Conservation (phyloP, 495 filamentous ascomycete species). For the Xylaria sp. region DNA sequence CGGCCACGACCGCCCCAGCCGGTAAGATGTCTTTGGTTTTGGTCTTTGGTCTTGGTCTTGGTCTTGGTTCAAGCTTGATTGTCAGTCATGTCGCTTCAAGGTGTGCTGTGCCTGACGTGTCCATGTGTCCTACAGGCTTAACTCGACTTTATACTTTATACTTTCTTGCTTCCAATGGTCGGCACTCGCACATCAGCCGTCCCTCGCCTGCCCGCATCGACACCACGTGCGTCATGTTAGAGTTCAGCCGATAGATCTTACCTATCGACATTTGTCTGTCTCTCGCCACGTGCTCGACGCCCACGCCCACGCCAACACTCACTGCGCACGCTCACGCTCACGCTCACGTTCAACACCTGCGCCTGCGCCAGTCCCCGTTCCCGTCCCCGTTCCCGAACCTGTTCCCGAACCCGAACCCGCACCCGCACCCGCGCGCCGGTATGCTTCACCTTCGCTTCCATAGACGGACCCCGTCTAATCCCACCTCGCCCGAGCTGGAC, state of each 20-base stretch:
- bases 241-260: conserved; percentile 12
- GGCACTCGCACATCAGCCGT: conserved; percentile 1
- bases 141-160: no score
- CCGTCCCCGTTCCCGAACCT: neutral
- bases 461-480: conserved; percentile 59
- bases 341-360: neutral
- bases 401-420: no score
- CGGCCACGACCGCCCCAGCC: conserved; percentile 13
- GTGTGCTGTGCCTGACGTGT: neutral
- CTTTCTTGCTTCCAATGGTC: conserved; percentile 12
- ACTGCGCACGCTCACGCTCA: no score
- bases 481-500: conserved; percentile 57
- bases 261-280: neutral
- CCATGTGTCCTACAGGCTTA: neutral
- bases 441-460: conserved; percentile 65
- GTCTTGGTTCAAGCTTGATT: neutral
- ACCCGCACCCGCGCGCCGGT: conserved; percentile 24
- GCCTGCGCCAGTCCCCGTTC: neutral
- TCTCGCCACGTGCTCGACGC: neutral
- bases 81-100: conserved; percentile 7
- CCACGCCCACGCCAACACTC: neutral
- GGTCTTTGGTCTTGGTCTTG: no score
- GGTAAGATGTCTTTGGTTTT: neutral
- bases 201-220: neutral
- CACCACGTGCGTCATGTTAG: conserved; percentile 5